Base-by-base conservation (phyloP, 441 rosid species). In the Bruguiera hainesii region DNA sequence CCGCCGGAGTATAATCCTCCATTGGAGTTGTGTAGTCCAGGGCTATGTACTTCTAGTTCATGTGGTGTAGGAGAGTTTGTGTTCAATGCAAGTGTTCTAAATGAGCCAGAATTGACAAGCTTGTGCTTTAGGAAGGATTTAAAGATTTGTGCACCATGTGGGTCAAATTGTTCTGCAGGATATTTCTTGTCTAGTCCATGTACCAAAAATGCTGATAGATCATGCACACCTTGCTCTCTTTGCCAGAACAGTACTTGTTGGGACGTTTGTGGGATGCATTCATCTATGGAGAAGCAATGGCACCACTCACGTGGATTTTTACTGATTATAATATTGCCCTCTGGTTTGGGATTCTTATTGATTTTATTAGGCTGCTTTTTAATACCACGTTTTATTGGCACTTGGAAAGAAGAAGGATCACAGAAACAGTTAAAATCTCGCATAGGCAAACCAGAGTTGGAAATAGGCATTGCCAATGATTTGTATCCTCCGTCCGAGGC, bases 191-290 rank as follows among this genome's bases (percentile, higher is more conserved):
- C 97, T 1, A 94, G 96, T 67, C 70, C 82, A 0, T 91, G 98
- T 60, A 83, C 88, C 3, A 67, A 63, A 39, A 88, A 82, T 76
- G 75, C 89, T 1, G 97, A 89, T 66, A 82, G 97, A 70, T 75
- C 88, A 33, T 94, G 97, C 79, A 87, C 92, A 4, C 64, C 85
- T 50, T 94, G 99, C 63, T 94, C 97, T 16, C 91, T 94, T 62
- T 94, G 99, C 82, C 99, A 91, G 78, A 94, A 87, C 79, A 87
- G 89, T 71, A 83, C 97, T 73, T 94, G 97, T 71, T 78, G 86
- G 71, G 82, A 75, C 39, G 76, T 83, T 28, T 91, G 98, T 64
- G 84, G 90, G 65, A 69, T 87, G 60, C 72, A 42, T 39, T 75
- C 81, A 63, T 79, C 76, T n/a, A 60, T 58, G 0, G 80, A 72